Evolutionary conservation across 441 rosid species (phyloP).

Genomic region (Gossypium laxum): DNA sequence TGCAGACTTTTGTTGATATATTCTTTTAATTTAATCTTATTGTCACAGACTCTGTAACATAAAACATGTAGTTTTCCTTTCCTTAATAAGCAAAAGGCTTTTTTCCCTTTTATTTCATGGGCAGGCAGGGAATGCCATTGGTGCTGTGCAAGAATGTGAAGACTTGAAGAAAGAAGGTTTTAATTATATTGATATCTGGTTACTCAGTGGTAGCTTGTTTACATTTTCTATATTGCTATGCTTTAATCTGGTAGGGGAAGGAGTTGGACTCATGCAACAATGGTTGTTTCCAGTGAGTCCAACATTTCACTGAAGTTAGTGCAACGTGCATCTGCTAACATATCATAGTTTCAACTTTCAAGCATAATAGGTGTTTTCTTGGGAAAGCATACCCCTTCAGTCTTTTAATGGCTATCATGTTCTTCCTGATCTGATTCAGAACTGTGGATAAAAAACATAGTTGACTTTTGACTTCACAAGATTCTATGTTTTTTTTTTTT

Average conservation of each 20-base stretch:
- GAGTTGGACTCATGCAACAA: background rate
- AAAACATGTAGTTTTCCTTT: slow-evolving; percentile 9
- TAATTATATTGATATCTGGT: slow-evolving; percentile 3
- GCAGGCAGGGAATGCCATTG: slow-evolving; percentile 65
- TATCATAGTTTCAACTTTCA: background rate
- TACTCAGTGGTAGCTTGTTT: background rate
- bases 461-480: background rate
- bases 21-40: background rate
- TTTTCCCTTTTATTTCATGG: slow-evolving; percentile 9
- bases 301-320: background rate
- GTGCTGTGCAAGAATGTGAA: slow-evolving; percentile 65
- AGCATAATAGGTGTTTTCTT: background rate
- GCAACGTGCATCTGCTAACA: background rate
- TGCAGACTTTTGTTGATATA: slow-evolving; percentile 14
- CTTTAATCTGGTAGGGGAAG: background rate
- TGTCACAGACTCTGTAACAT: background rate
- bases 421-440: background rate
- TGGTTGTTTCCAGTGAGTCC: background rate
- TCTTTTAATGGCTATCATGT: background rate
- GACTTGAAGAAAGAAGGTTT: slow-evolving; percentile 55
- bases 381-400: background rate
- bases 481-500: background rate
- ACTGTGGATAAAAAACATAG: background rate
- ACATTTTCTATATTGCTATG: slow-evolving; percentile 9
- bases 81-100: slow-evolving; percentile 14